phyloP scores from a whole-genome alignment of 2,329 filamentous ascomycete species.

The Shiraia bambusicola region DNA sequence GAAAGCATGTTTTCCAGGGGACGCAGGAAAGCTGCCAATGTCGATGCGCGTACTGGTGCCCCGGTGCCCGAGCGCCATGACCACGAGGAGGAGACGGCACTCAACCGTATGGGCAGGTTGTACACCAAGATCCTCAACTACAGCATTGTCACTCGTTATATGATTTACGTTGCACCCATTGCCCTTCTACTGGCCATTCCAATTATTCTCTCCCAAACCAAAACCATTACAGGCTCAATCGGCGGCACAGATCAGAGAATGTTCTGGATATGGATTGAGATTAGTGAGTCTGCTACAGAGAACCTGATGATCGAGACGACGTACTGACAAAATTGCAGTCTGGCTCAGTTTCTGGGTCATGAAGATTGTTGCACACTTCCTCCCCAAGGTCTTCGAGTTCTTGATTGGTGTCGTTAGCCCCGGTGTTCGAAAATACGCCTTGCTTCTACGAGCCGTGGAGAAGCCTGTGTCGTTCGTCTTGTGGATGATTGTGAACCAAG shows the following conservation, averaged over 20 bases:
- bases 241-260: constrained; percentile 59
- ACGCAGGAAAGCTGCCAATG: constrained; percentile 28
- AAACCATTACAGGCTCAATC: constrained; percentile 45
- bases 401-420: constrained; percentile 64
- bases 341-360: constrained; percentile 65
- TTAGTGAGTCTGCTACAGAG: constrained; percentile 42
- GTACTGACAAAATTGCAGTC: constrained; percentile 36
- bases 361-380: constrained; percentile 60
- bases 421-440: constrained; percentile 64
- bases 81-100: constrained; percentile 54
- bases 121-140: constrained; percentile 64
- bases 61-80: constrained; percentile 36
- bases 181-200: constrained; percentile 61
- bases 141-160: constrained; percentile 63
- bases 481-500: constrained; percentile 61
- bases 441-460: constrained; percentile 60
- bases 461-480: constrained; percentile 62
- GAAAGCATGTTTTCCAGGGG: constrained; percentile 42
- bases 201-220: constrained; percentile 62
- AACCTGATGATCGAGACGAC: not conserved
- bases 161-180: constrained; percentile 63
- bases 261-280: constrained; percentile 67
- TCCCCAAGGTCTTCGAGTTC: constrained; percentile 62
- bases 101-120: constrained; percentile 61
- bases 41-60: constrained; percentile 36